These are phyloP conservation scores for Lanzia echinophila DNA, from an alignment of 2,329 filamentous ascomycete species.

Conservation along the genomic window DNA sequence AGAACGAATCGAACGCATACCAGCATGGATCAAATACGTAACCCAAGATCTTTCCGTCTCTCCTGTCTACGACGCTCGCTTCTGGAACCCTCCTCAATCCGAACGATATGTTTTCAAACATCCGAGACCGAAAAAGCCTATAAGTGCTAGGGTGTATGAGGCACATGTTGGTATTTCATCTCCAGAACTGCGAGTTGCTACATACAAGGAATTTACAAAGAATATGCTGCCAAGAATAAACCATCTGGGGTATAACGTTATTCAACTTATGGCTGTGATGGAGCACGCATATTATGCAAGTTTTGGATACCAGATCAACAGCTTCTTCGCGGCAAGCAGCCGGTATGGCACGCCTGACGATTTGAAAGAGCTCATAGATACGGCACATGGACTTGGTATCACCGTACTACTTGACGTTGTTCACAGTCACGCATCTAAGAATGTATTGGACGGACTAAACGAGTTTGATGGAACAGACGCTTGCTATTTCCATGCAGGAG, in stretches of 20 bases:
- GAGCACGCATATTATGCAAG: slow-evolving; percentile 99
- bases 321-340: slow-evolving; percentile 96
- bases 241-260: slow-evolving; percentile 88
- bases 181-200: slow-evolving; percentile 79
- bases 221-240: slow-evolving; percentile 90
- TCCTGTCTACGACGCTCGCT: slow-evolving; percentile 86
- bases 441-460: slow-evolving; percentile 90
- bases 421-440: slow-evolving; percentile 97
- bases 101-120: slow-evolving; percentile 84
- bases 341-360: slow-evolving; percentile 92
- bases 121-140: slow-evolving; percentile 71
- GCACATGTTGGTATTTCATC: slow-evolving; percentile 98
- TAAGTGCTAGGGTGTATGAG: slow-evolving; percentile 89
- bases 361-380: slow-evolving; percentile 92
- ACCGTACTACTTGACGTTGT: slow-evolving; percentile 91
- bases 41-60: slow-evolving; percentile 88
- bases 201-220: slow-evolving; percentile 94
- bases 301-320: slow-evolving; percentile 98
- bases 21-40: slow-evolving; percentile 95
- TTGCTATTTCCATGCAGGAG: slow-evolving; percentile 88
- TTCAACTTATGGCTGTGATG: slow-evolving; percentile 98
- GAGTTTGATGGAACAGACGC: slow-evolving; percentile 94
- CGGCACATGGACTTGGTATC: slow-evolving; percentile 84
- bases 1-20: slow-evolving; percentile 78
- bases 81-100: slow-evolving; percentile 84